A percentile compares a stretch with the other conserved stretches of the same genome.
phyloP scores from a whole-genome alignment of 768 basidiomycete genomes.

The Mrakia hoshinonis region DNA sequence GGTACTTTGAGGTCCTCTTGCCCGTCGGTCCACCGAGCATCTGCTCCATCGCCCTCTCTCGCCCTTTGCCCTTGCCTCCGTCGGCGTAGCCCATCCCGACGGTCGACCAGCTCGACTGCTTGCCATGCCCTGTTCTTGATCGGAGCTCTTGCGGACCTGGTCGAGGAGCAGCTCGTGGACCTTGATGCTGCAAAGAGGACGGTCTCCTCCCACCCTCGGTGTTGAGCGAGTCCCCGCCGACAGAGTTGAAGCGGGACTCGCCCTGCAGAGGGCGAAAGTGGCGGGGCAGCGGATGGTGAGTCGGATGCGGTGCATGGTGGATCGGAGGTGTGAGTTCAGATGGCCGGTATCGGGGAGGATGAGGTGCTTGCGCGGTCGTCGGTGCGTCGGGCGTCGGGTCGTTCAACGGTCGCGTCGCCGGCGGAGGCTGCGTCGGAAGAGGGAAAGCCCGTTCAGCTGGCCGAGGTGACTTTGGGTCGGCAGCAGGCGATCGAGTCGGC shows the following conservation, averaged over 20 bases:
- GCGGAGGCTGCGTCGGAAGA: background rate
- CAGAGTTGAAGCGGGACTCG: background rate
- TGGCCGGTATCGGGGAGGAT: background rate
- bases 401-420: too few relatives aligned
- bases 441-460: background rate
- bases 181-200: background rate
- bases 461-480: background rate
- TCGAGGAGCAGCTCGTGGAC: background rate
- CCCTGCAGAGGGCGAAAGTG: conserved; percentile 1
- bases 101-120: conserved; percentile 10
- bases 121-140: background rate
- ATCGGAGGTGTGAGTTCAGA: background rate
- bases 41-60: background rate
- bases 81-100: background rate
- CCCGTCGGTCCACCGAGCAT: background rate
- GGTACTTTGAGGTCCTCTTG: conserved; percentile 4
- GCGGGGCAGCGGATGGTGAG: background rate
- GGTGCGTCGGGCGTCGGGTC: background rate
- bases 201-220: background rate
- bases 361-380: background rate
- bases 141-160: background rate
- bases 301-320: background rate
- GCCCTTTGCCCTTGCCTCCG: background rate
- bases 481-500: background rate
- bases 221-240: background rate